These are phyloP conservation scores for Penicillium olsonii DNA, from an alignment of 2,329 filamentous ascomycete genomes.

Conservation along the genomic window DNA sequence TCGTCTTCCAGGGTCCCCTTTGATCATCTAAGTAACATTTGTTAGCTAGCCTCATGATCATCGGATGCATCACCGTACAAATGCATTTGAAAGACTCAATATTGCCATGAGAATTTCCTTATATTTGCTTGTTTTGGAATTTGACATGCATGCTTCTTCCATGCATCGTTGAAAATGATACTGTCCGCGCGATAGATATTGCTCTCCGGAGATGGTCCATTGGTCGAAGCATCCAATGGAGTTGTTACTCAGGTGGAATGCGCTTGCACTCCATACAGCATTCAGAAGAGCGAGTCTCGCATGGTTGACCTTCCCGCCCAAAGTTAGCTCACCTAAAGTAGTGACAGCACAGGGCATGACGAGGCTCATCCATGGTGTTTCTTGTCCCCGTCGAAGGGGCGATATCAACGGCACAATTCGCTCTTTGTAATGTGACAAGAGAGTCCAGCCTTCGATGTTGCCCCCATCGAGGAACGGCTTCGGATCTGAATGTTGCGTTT, in stretches of 20 bases:
- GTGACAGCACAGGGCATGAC: constrained; percentile 16
- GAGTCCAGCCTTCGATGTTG: constrained; percentile 13
- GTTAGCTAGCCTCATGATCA: not conserved
- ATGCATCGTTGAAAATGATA: constrained; percentile 12
- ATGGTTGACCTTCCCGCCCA: constrained; percentile 4
- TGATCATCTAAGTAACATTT: constrained; percentile 13
- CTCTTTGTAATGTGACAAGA: constrained; percentile 21
- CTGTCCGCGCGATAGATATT: constrained; percentile 11
- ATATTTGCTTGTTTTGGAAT: constrained; percentile 11
- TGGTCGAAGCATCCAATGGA: not conserved
- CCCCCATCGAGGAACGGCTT: not conserved
- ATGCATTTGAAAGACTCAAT: constrained; percentile 17
- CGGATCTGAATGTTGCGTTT: not conserved
- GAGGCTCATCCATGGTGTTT: constrained; percentile 13
- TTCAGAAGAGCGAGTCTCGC: constrained; percentile 12
- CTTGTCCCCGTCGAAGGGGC: constrained; percentile 12
- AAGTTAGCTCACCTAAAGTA: constrained; percentile 11
- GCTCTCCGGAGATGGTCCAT: constrained; percentile 5
- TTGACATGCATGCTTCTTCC: constrained; percentile 4
- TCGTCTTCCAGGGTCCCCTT: constrained; percentile 16
- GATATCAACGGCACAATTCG: constrained; percentile 16
- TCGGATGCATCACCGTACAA: constrained; percentile 9
- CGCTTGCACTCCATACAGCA: constrained; percentile 16
- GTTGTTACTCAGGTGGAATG: constrained; percentile 15
- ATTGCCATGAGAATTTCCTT: constrained; percentile 21